Percentiles rank a stretch among this genome's conserved stretches.
Conservation (phyloP, 2,329 filamentous ascomycete genomes). For the Microdochium paspali region DNA sequence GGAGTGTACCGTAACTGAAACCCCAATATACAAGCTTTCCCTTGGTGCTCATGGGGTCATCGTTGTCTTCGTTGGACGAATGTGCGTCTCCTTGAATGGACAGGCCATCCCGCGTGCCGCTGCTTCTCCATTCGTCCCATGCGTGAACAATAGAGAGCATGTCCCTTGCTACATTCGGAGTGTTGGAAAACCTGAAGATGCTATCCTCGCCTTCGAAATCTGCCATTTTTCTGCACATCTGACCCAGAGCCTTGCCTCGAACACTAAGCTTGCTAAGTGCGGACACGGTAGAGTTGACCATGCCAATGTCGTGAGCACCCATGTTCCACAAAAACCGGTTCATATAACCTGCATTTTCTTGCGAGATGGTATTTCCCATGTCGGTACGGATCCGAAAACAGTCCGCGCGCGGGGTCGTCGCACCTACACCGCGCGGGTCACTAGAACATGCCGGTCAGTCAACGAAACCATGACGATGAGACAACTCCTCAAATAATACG, state of each 20-base stretch:
- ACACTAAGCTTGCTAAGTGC: conserved; percentile 17
- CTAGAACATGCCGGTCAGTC: conserved; percentile 14
- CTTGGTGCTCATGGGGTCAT: conserved; percentile 7
- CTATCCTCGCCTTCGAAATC: conserved; percentile 15
- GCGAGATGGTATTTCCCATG: conserved; percentile 9
- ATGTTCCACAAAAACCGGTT: conserved; percentile 22
- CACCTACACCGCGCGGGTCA: conserved; percentile 34
- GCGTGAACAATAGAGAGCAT: conserved; percentile 29
- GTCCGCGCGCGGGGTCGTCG: conserved; percentile 26
- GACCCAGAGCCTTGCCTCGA: conserved; percentile 17
- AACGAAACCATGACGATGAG: background rate
- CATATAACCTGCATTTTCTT: conserved; percentile 16
- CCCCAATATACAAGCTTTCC: conserved; percentile 28
- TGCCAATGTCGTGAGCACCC: conserved; percentile 19
- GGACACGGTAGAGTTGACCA: conserved; percentile 22
- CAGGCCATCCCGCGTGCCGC: conserved; percentile 3
- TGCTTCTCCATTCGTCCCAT: conserved; percentile 23
- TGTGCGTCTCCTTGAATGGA: conserved; percentile 2
- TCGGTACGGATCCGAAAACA: conserved; percentile 20
- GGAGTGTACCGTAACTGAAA: conserved; percentile 27
- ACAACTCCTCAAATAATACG: no score
- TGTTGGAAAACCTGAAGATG: conserved; percentile 22
- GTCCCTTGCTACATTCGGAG: conserved; percentile 25
- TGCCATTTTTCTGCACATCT: conserved; percentile 21
- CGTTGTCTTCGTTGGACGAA: conserved; percentile 15